A percentile compares a stretch with the other conserved stretches of the same genome.
These are phyloP conservation scores for Austroboletus rostrupii DNA, from an alignment of 1,284 basidiomycete genomes.

Conservation along the genomic window DNA sequence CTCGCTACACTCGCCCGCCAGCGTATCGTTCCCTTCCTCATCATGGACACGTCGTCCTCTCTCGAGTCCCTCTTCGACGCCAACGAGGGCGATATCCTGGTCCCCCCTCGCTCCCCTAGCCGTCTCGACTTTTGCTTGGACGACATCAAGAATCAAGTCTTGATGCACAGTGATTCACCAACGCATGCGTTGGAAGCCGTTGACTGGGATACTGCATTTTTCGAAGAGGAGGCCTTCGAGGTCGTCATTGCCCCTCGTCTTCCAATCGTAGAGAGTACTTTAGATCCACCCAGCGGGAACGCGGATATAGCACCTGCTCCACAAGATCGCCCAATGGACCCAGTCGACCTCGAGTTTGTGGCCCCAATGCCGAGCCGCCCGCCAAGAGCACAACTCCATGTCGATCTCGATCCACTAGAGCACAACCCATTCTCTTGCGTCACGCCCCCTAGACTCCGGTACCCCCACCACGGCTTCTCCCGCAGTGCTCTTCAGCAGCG, in stretches of 20 bases:
- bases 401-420: slow-evolving; percentile 3
- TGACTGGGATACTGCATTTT: slow-evolving; percentile 13
- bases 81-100: slow-evolving; percentile 11
- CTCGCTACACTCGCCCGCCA: not conserved
- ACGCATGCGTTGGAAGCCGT: not conserved
- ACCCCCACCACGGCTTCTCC: slow-evolving; percentile 53
- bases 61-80: slow-evolving; percentile 6
- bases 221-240: slow-evolving; percentile 8
- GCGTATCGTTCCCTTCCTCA: not conserved
- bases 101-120: slow-evolving; percentile 29
- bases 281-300: not conserved
- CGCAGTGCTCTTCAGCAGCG: slow-evolving; percentile 51
- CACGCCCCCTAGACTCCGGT: slow-evolving; percentile 19
- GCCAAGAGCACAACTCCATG: not conserved
- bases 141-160: not conserved
- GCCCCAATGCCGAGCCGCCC: slow-evolving; percentile 24
- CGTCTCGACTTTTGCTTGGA: slow-evolving; percentile 31
- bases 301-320: no score
- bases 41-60: slow-evolving; percentile 12
- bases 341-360: slow-evolving; percentile 4
- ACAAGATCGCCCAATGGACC: slow-evolving; percentile 2
- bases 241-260: slow-evolving; percentile 5
- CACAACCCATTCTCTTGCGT: slow-evolving; percentile 1
- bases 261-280: not conserved
- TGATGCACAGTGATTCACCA: not conserved